Conservation (phyloP, 2,329 filamentous ascomycete genomes). For the Epichloe brachyelytri region DNA sequence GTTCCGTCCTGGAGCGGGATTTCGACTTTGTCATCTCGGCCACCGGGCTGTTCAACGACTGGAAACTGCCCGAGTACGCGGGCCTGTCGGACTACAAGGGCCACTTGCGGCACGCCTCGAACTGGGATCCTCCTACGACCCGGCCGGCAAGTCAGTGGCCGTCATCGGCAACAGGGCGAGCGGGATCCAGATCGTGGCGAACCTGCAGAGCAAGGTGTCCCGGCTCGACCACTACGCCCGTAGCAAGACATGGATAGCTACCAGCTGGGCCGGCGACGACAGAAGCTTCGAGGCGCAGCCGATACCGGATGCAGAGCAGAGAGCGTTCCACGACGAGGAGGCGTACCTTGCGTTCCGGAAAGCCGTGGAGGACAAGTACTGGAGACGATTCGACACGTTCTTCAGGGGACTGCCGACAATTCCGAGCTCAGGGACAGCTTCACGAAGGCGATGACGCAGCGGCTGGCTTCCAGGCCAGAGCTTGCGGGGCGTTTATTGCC, state of each 20-base stretch:
- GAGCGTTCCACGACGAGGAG: conserved; percentile 45
- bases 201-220: conserved; percentile 33
- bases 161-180: conserved; percentile 52
- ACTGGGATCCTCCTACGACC: conserved; percentile 43
- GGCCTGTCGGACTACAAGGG: conserved; percentile 44
- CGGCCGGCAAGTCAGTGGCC: conserved; percentile 36
- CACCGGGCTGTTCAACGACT: conserved; percentile 53
- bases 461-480: conserved; percentile 40
- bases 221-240: conserved; percentile 52
- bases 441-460: conserved; percentile 35
- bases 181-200: conserved; percentile 43
- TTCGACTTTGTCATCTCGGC: conserved; percentile 51
- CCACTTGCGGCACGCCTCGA: conserved; percentile 43
- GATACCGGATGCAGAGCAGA: conserved; percentile 40
- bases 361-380: conserved; percentile 46
- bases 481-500: conserved; percentile 44
- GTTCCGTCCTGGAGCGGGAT: conserved; percentile 26
- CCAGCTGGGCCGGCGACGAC: conserved; percentile 43
- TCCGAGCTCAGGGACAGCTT: conserved; percentile 31
- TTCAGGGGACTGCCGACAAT: conserved; percentile 41
- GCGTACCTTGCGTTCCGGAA: conserved; percentile 49
- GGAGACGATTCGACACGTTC: conserved; percentile 40
- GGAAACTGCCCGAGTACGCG: conserved; percentile 48
- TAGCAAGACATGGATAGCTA: conserved; percentile 54
- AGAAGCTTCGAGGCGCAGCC: conserved; percentile 43